Conservation (phyloP, 2,329 filamentous ascomycete species). For the Hawksworthiomyces lignivorus region DNA sequence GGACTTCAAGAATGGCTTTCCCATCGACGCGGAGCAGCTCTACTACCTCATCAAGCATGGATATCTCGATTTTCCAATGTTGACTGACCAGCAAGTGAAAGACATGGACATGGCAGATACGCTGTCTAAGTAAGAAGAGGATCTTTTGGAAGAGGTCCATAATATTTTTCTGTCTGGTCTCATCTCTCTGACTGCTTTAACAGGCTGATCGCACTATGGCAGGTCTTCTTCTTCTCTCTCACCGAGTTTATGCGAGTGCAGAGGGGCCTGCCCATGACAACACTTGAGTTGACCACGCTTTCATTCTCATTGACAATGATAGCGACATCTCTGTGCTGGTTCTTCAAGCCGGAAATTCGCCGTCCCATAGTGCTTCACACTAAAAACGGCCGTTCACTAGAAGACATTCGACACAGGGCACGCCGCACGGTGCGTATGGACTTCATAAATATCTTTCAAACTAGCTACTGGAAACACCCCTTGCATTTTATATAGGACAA, state of each 20-base stretch:
- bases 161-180: too few species aligned
- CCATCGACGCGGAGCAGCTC: constrained; percentile 28
- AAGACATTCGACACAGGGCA: too few species aligned
- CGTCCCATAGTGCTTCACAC: too few species aligned
- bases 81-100: constrained; percentile 7
- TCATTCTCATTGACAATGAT: constrained; percentile 20
- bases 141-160: too few species aligned
- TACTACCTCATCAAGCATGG: constrained; percentile 22
- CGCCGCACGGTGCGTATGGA: too few species aligned
- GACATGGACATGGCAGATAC: constrained; percentile 20
- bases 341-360: too few species aligned
- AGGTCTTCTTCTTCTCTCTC: constrained; percentile 19
- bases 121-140: too few species aligned
- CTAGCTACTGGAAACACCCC: too few species aligned
- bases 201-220: constrained; percentile 16
- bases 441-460: too few species aligned
- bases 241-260: constrained; percentile 15
- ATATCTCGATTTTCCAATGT: constrained; percentile 21
- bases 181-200: too few species aligned
- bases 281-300: constrained; percentile 20
- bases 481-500: too few species aligned
- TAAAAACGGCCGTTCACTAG: too few species aligned
- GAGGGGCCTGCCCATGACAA: constrained; percentile 17
- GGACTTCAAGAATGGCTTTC: constrained; percentile 23
- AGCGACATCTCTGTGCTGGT: constrained; percentile 15